Conservation (phyloP, 2,329 filamentous ascomycete genomes). For the Colletotrichum lupini region DNA sequence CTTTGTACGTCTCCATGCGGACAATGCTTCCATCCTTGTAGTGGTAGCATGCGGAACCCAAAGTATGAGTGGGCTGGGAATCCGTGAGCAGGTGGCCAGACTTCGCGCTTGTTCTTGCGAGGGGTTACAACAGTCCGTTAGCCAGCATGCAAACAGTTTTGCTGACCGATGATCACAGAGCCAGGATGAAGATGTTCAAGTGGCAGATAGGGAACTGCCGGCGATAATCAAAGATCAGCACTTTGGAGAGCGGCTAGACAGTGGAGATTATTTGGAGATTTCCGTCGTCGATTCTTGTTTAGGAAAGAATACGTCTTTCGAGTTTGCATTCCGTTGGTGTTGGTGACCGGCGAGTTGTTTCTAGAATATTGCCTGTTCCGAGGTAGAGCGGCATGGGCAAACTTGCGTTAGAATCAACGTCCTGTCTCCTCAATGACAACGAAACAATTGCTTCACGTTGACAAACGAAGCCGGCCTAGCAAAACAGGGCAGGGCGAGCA, state of each 20-base stretch:
- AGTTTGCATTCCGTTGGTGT: neutral
- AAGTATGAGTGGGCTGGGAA: conserved; percentile 6
- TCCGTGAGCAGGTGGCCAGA: neutral
- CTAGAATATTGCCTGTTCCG: conserved; percentile 28
- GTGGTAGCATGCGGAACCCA: neutral
- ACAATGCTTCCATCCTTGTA: neutral
- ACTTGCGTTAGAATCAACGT: neutral
- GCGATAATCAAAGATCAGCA: conserved; percentile 30
- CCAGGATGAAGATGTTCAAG: conserved; percentile 5
- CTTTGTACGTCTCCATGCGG: neutral
- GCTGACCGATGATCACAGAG: conserved; percentile 16
- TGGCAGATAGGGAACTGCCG: conserved; percentile 30
- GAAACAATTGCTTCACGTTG: neutral
- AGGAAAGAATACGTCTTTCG: neutral
- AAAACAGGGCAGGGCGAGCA: conserved; percentile 16
- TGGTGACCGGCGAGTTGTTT: conserved; percentile 7
- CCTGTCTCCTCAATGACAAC: neutral
- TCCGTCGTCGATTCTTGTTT: neutral
- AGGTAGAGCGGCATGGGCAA: neutral
- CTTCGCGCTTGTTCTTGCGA: neutral
- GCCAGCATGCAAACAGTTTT: conserved; percentile 1
- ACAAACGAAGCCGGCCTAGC: neutral
- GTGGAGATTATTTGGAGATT: neutral
- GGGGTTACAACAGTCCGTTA: neutral
- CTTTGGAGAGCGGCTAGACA: neutral